These are phyloP conservation scores for Sequoiadendron giganteum DNA, from an alignment of 75 land plant genomes.

Conservation along the genomic window DNA sequence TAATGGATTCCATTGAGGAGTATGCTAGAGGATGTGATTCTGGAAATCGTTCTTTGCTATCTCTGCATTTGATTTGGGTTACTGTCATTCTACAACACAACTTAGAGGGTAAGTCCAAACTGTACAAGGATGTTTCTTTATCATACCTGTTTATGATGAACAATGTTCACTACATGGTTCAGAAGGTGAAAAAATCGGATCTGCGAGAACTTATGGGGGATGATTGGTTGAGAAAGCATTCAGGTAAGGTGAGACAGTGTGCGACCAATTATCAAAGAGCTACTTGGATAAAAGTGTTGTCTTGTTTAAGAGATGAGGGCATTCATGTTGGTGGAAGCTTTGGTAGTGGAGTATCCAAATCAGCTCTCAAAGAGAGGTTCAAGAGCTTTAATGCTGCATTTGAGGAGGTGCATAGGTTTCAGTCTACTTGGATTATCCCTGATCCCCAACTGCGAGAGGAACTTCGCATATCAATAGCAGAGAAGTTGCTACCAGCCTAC, in stretches of 20 bases:
- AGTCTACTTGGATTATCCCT: slow-evolving; percentile 65
- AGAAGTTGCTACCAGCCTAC: slow-evolving; percentile 75
- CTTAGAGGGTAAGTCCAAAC: slow-evolving; percentile 40
- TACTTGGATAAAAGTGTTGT: slow-evolving; percentile 50
- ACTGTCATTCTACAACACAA: slow-evolving; percentile 37
- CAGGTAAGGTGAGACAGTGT: slow-evolving; percentile 29
- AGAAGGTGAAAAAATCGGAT: slow-evolving; percentile 56
- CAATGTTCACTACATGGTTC: slow-evolving; percentile 63
- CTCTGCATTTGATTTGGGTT: slow-evolving; percentile 27
- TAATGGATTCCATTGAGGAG: slow-evolving; percentile 1
- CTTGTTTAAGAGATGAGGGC: slow-evolving; percentile 57
- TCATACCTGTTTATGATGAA: slow-evolving; percentile 67
- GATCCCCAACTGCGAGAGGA: slow-evolving; percentile 62
- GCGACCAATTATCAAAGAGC: slow-evolving; percentile 53
- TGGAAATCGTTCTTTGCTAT: slow-evolving; percentile 15
- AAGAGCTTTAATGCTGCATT: slow-evolving; percentile 60
- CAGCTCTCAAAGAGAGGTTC: slow-evolving; percentile 55
- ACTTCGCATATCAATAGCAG: slow-evolving; percentile 61
- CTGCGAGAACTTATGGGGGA: slow-evolving; percentile 42
- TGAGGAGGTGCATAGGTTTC: slow-evolving; percentile 64
- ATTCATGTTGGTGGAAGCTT: slow-evolving; percentile 21
- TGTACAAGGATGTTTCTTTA: slow-evolving; percentile 55
- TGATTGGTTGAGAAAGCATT: slow-evolving; percentile 53
- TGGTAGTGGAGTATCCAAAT: slow-evolving; percentile 34
- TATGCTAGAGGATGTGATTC: background rate